phyloP scores from a whole-genome alignment of 225 moss, liverwort and hornwort species.

The Physcomitrellopsis africana region DNA sequence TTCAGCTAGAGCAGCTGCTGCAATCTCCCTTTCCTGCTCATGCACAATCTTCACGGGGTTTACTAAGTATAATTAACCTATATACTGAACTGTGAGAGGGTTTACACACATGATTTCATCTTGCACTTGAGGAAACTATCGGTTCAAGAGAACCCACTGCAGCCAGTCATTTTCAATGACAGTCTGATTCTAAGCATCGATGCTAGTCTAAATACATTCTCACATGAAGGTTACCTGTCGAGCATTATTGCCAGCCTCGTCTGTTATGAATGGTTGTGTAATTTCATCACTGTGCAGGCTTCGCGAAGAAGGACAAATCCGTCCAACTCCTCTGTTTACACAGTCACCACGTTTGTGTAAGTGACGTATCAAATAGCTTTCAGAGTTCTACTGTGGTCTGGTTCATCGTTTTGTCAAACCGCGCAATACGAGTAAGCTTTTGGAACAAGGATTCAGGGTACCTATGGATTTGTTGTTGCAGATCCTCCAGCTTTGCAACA shows the following conservation, averaged over 20 bases:
- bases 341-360: constrained; percentile 20
- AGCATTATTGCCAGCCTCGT: constrained; percentile 39
- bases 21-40: constrained; percentile 51
- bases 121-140: neutral
- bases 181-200: neutral
- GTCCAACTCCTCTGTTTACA: constrained; percentile 45
- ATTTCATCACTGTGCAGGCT: constrained; percentile 34
- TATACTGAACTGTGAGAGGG: no score
- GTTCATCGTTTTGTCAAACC: neutral
- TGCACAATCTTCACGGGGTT: neutral
- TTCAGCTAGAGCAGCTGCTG: constrained; percentile 59
- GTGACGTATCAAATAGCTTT: neutral
- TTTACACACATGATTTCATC: neutral
- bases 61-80: no score
- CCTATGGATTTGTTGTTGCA: constrained; percentile 78
- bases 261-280: constrained; percentile 26
- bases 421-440: neutral
- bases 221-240: constrained; percentile 43
- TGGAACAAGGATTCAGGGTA: constrained; percentile 9
- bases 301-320: constrained; percentile 28
- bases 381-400: neutral
- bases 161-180: neutral
- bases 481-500: constrained; percentile 65
- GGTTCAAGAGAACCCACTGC: neutral
- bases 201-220: neutral